Conservation (phyloP, 208 protist species). For the Trypanosoma cruzi region DNA sequence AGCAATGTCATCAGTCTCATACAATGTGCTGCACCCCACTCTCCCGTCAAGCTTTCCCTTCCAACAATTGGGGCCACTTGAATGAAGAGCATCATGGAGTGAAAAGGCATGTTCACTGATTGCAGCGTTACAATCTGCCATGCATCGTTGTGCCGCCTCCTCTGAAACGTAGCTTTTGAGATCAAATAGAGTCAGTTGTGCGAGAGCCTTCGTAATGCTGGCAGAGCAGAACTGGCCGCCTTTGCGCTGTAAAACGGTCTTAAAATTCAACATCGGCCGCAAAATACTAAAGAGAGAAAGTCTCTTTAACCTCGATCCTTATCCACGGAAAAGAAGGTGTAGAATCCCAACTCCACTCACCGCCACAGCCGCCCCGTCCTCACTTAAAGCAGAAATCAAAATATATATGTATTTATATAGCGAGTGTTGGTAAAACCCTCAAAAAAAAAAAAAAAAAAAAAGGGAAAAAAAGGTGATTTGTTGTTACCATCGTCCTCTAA, state of each 20-base stretch:
- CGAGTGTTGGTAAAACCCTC: too few relatives aligned
- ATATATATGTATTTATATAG: too few relatives aligned
- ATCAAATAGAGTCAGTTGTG: constrained; percentile 37
- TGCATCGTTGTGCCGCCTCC: constrained; percentile 25
- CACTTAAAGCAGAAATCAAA: too few relatives aligned
- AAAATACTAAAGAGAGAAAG: neutral
- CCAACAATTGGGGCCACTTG: neutral
- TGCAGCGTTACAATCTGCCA: constrained; percentile 32
- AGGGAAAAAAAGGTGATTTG: too few relatives aligned
- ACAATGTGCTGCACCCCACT: constrained; percentile 70
- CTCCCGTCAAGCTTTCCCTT: neutral
- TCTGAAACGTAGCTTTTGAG: constrained; percentile 56
- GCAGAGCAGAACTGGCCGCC: constrained; percentile 10
- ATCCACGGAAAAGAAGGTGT: too few relatives aligned
- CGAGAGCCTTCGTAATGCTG: constrained; percentile 32
- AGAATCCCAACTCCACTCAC: too few relatives aligned
- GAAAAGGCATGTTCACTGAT: constrained; percentile 34
- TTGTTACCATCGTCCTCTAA: too few relatives aligned
- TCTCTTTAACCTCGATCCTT: neutral
- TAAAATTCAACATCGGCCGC: constrained; percentile 6
- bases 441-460: too few relatives aligned
- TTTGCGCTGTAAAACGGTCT: neutral
- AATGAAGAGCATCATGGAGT: constrained; percentile 42
- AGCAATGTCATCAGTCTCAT: constrained; percentile 37
- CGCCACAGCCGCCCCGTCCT: too few relatives aligned